Percentiles rank a stretch among this genome's conserved stretches.
phyloP scores from a whole-genome alignment of 495 filamentous ascomycete genomes.

The Hyaloscypha bicolor region DNA sequence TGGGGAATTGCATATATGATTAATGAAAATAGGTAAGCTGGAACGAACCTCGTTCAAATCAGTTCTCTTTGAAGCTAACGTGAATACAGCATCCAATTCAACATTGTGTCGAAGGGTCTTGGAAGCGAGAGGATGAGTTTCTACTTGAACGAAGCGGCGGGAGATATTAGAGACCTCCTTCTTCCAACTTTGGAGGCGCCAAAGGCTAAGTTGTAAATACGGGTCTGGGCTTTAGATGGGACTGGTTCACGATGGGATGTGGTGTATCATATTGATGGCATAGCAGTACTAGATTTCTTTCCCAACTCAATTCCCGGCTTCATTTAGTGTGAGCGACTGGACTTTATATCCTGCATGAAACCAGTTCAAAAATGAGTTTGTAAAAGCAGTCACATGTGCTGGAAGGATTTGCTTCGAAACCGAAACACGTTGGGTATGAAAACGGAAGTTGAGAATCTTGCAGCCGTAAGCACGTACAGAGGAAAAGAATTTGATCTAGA shows the following conservation, averaged over 20 bases:
- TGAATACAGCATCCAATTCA: slow-evolving; percentile 84
- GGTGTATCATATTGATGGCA: slow-evolving; percentile 9
- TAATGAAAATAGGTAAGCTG: slow-evolving; percentile 80
- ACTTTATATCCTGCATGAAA: no score
- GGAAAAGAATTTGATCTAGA: slow-evolving; percentile 9
- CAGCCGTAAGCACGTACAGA: neutral
- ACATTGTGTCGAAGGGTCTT: slow-evolving; percentile 92
- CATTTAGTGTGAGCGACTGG: neutral
- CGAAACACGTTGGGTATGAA: no score
- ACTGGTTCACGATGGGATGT: neutral
- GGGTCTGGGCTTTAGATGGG: neutral
- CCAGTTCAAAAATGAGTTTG: no score
- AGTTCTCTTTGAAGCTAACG: slow-evolving; percentile 8
- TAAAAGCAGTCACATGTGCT: no score
- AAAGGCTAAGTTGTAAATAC: slow-evolving; percentile 83
- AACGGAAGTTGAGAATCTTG: neutral
- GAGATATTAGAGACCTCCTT: slow-evolving; percentile 86
- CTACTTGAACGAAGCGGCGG: slow-evolving; percentile 90
- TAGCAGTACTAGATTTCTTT: slow-evolving; percentile 14
- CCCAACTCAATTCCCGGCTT: neutral
- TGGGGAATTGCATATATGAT: slow-evolving; percentile 99
- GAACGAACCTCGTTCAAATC: slow-evolving; percentile 34
- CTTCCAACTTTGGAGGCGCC: slow-evolving; percentile 77
- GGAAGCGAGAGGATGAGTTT: slow-evolving; percentile 92
- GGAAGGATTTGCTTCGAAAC: no score